Percentiles rank a stretch among this genome's conserved stretches.
Evolutionary conservation across 805 yeast species (phyloP).

Genomic region (Wickerhamiella cacticola): DNA sequence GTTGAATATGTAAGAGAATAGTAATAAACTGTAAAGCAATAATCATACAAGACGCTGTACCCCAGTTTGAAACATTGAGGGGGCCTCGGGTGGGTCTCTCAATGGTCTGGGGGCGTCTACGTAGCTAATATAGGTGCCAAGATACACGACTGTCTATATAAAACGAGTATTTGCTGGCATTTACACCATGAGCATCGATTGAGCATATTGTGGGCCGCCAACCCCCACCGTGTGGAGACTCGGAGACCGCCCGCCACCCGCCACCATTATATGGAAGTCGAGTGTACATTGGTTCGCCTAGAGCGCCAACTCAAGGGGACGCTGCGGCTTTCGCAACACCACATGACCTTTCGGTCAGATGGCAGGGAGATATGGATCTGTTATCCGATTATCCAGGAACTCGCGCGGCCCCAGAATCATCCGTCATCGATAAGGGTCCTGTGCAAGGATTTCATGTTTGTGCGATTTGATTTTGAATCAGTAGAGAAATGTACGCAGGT

Average conservation of each 20-base stretch:
- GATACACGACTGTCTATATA: too few species aligned
- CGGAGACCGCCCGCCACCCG: neutral
- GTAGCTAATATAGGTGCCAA: too few species aligned
- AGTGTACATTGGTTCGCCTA: conserved; percentile 39
- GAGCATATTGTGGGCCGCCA: too few species aligned
- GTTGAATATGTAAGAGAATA: too few species aligned
- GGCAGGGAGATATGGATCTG: conserved; percentile 77
- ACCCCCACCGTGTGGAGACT: too few species aligned
- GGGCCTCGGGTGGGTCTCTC: too few species aligned
- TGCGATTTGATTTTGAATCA: conserved; percentile 60
- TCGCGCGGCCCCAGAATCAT: conserved; percentile 19
- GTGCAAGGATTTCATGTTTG: conserved; percentile 74
- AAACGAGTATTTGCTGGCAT: too few species aligned
- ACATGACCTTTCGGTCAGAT: conserved; percentile 44
- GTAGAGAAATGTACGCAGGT: conserved; percentile 55
- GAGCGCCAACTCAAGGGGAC: conserved; percentile 48
- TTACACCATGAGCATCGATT: too few species aligned
- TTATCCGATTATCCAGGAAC: conserved; percentile 63
- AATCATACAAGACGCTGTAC: too few species aligned
- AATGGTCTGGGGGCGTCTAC: too few species aligned
- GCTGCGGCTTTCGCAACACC: conserved; percentile 62
- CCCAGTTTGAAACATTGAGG: too few species aligned
- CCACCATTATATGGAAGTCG: conserved; percentile 25
- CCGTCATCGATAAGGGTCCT: conserved; percentile 45
- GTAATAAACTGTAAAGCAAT: too few species aligned